These are phyloP conservation scores for Phytophthora kernoviae DNA, from an alignment of 352 stramenopile species.

Conservation along the genomic window DNA sequence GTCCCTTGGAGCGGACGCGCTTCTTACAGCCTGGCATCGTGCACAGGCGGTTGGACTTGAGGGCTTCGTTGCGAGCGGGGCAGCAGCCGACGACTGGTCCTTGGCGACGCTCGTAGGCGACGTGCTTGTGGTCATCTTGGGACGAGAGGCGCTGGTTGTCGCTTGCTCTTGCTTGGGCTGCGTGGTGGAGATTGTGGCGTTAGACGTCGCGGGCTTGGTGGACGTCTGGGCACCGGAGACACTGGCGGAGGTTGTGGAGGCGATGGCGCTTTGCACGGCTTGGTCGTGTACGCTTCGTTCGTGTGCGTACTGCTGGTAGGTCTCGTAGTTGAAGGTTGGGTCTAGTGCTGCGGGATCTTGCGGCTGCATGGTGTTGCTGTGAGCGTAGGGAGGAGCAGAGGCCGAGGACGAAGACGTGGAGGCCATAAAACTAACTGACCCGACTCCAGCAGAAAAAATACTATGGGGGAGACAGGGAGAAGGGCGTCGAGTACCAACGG, in stretches of 20 bases:
- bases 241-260: conserved; percentile 7
- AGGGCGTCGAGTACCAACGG: conserved; percentile 37
- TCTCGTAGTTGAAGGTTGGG: conserved; percentile 56
- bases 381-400: conserved; percentile 19
- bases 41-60: conserved; percentile 84
- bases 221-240: neutral
- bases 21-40: conserved; percentile 87
- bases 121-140: conserved; percentile 27
- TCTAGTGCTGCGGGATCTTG: conserved; percentile 42
- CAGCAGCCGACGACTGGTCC: conserved; percentile 9
- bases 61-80: conserved; percentile 51
- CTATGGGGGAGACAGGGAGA: conserved; percentile 27
- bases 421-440: conserved; percentile 70
- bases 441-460: conserved; percentile 40
- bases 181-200: conserved; percentile 1
- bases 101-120: conserved; percentile 35
- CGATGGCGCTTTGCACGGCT: conserved; percentile 33
- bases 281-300: conserved; percentile 45
- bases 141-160: neutral
- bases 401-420: conserved; percentile 44
- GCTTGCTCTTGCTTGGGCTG: conserved; percentile 12
- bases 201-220: conserved; percentile 8
- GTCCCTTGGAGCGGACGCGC: conserved; percentile 80
- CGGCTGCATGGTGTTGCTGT: conserved; percentile 33
- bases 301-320: conserved; percentile 59